These are phyloP conservation scores for Metschnikowia sp. DNA, from an alignment of 805 yeast species.

Conservation along the genomic window DNA sequence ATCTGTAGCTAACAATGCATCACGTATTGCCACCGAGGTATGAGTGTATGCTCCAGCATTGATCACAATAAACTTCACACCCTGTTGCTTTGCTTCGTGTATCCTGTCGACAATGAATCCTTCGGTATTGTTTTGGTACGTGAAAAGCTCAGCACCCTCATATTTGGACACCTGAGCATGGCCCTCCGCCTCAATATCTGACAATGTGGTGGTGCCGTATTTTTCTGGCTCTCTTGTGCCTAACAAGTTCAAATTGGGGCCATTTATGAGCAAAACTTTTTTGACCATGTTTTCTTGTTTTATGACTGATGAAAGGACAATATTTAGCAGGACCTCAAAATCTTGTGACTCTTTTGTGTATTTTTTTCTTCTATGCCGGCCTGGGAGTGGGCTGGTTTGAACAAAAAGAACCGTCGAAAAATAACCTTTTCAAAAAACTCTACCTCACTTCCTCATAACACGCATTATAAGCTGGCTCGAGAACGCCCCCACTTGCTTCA, in stretches of 20 bases:
- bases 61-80: slow-evolving; percentile 43
- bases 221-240: slow-evolving; percentile 46
- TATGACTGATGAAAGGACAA: background rate
- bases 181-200: slow-evolving; percentile 42
- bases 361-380: slow-evolving; percentile 5
- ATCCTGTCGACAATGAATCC: slow-evolving; percentile 47
- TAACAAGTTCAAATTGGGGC: slow-evolving; percentile 49
- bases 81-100: slow-evolving; percentile 43
- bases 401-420: background rate
- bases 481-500: too few species aligned
- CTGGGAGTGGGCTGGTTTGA: background rate
- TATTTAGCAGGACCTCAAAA: background rate
- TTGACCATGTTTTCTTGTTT: slow-evolving; percentile 27
- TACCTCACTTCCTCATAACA: too few species aligned
- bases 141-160: slow-evolving; percentile 29
- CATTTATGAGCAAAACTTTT: slow-evolving; percentile 45
- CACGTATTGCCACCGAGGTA: slow-evolving; percentile 49
- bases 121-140: slow-evolving; percentile 45
- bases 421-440: background rate
- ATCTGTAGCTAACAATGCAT: slow-evolving; percentile 46
- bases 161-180: slow-evolving; percentile 27
- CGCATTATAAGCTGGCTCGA: too few species aligned
- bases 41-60: slow-evolving; percentile 55
- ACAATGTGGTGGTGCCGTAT: slow-evolving; percentile 45
- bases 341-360: slow-evolving; percentile 3